Base-by-base conservation (phyloP, 345 rosid species). In the Populus davidiana region DNA sequence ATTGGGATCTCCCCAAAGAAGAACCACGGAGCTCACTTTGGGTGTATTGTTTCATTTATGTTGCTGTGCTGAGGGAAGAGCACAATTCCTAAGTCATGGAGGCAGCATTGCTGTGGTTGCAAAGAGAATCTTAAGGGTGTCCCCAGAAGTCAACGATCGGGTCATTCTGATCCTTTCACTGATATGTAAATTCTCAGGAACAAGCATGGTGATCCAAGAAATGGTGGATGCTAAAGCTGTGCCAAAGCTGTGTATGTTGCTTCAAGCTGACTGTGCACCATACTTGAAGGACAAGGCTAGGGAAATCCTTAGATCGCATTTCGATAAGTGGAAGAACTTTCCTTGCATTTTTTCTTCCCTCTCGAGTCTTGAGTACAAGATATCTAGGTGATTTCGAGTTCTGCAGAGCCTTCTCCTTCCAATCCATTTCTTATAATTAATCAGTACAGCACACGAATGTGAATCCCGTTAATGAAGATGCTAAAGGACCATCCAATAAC, bases 1-100 rank as follows among this genome's bases (percentile, higher is more conserved):
- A 82, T 69, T 90, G 69, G 75, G 75, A 38, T 67, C 81, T 2
- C 75, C 83, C 0, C 87, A 83, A 17, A 86, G 49, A 71, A 82
- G 73, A 80, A 91, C 84, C 5, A 90, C 97, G 0, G 93, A 94
- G 81, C 83, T 89, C 10, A 82, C 81, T 56, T 66, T 91, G 10
- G 90, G 92, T 8, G 75, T 88, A n/a, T 35, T 94, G 65, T 81
- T 79, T 75, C 85, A 86, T 52, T 59, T 94, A 23, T 94, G 98
- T 79, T 90, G 86, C 27, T 84, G 89, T 16, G 94, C 97, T 0
- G 86, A 90, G 2, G 97, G 97, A 71, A 86, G 97, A 67, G 92
- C 89, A 0, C 74, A 87, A 86, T 85, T 88, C 36, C 77, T 91
- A 44, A 82, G 78, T 4, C 97, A 94, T 54, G 80, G 79, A 36